phyloP scores from a whole-genome alignment of 257 asterid species.

The Nicotiana undulata region DNA sequence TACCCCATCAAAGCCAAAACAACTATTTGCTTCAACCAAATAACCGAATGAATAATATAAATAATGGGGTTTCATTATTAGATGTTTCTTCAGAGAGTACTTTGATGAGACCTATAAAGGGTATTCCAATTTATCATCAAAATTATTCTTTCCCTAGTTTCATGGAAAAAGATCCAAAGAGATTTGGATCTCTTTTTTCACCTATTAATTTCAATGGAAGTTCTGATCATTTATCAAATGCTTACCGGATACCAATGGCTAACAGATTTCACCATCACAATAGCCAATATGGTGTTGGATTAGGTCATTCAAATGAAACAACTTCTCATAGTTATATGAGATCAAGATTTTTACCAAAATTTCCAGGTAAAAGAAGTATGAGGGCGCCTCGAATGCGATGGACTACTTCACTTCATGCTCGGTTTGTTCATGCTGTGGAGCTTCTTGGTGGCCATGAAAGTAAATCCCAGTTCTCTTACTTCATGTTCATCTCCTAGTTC shows the following conservation, averaged over 20 bases:
- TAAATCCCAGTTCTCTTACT: conserved; percentile 3
- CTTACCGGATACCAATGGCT: conserved; percentile 11
- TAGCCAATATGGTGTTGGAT: conserved; percentile 22
- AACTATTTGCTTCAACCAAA: neutral
- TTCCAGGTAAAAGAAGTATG: conserved; percentile 68
- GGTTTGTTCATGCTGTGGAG: conserved; percentile 95
- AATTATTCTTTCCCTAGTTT: conserved; percentile 22
- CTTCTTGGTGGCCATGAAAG: conserved; percentile 99
- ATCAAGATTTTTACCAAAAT: conserved; percentile 60
- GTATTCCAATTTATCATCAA: conserved; percentile 37
- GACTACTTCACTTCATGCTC: conserved; percentile 86
- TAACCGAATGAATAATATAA: neutral
- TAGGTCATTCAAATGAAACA: conserved; percentile 27
- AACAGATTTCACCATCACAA: conserved; percentile 17
- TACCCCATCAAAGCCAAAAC: neutral
- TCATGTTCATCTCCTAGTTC: neutral
- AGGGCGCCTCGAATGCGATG: conserved; percentile 95
- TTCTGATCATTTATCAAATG: conserved; percentile 29
- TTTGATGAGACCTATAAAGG: conserved; percentile 12
- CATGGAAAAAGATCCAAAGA: conserved; percentile 33
- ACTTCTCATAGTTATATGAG: conserved; percentile 48
- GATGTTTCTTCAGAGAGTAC: neutral
- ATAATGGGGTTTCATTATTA: conserved; percentile 13
- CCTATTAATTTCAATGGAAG: conserved; percentile 15
- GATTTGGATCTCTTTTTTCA: conserved; percentile 13